Evolutionary conservation across 208 protist genomes (phyloP).

Genomic region (Trypanosoma theileri): DNA sequence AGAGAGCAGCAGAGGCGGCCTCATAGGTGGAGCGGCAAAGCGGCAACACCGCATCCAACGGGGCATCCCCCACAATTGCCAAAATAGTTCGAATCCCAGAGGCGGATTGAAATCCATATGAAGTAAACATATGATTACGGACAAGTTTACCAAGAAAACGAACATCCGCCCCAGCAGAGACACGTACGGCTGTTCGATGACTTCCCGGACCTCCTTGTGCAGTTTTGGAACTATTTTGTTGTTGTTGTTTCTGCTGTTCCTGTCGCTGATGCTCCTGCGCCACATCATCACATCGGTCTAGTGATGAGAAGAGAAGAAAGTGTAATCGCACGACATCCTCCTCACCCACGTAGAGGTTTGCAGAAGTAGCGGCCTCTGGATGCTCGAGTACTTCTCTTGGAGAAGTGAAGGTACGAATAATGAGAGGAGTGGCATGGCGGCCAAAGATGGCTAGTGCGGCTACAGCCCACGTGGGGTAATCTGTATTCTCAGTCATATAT

Average conservation of each 20-base stretch:
- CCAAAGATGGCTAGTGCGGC: conserved; percentile 72
- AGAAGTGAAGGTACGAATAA: conserved; percentile 72
- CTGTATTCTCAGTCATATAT: conserved; percentile 3
- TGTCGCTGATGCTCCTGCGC: conserved; percentile 22
- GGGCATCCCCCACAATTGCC: conserved; percentile 66
- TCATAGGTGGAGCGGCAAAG: conserved; percentile 80
- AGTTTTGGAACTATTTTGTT: neutral
- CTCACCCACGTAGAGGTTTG: conserved; percentile 71
- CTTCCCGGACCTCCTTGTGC: neutral
- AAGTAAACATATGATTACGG: conserved; percentile 55
- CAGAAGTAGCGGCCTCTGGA: conserved; percentile 41
- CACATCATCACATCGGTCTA: conserved; percentile 76
- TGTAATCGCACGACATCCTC: conserved; percentile 78
- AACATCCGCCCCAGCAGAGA: conserved; percentile 52
- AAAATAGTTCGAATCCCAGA: conserved; percentile 71
- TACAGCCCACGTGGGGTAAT: conserved; percentile 66
- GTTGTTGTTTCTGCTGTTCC: conserved; percentile 4
- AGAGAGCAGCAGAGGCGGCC: conserved; percentile 58
- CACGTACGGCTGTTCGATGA: neutral
- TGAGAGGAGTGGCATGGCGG: conserved; percentile 46
- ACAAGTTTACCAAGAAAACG: conserved; percentile 76
- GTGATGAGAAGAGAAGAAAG: conserved; percentile 74
- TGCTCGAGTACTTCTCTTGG: conserved; percentile 49
- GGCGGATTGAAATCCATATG: conserved; percentile 77
- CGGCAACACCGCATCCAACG: conserved; percentile 79